phyloP scores from a whole-genome alignment of 2,329 filamentous ascomycete species.

The Teratosphaeria viscida region DNA sequence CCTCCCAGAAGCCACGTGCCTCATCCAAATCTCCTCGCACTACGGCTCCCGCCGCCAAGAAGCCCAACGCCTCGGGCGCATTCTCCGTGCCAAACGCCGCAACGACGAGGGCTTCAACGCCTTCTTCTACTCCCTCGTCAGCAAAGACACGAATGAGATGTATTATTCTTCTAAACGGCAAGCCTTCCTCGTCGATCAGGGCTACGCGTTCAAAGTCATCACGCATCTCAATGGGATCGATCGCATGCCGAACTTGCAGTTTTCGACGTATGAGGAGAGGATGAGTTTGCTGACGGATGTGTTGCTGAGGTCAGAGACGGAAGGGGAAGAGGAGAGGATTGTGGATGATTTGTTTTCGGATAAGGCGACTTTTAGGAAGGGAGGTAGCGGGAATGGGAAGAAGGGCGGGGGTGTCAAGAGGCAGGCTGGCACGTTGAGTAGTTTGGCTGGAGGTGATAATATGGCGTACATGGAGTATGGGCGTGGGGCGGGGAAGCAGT shows the following conservation, averaged over 20 bases:
- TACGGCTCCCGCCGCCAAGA: conserved; percentile 96
- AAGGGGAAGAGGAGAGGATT: conserved; percentile 59
- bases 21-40: conserved; percentile 96
- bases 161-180: conserved; percentile 94
- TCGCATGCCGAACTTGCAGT: conserved; percentile 67
- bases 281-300: conserved; percentile 83
- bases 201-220: conserved; percentile 98
- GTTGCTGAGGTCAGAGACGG: conserved; percentile 73
- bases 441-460: conserved; percentile 81
- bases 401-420: conserved; percentile 51
- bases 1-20: conserved; percentile 85
- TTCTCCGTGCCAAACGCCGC: conserved; percentile 84
- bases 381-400: conserved; percentile 6
- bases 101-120: conserved; percentile 99
- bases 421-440: conserved; percentile 74
- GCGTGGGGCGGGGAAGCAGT: conserved; percentile 31
- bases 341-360: conserved; percentile 57
- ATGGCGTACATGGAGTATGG: conserved; percentile 67
- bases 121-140: conserved; percentile 96
- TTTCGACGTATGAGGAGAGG: conserved; percentile 66
- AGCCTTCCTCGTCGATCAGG: conserved; percentile 93
- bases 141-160: conserved; percentile 97
- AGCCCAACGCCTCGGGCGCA: conserved; percentile 84
- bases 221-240: conserved; percentile 90
- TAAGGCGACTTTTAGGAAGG: conserved; percentile 27